phyloP scores from a whole-genome alignment of 2,329 filamentous ascomycete species.

The Colletotrichum euphorbiae region DNA sequence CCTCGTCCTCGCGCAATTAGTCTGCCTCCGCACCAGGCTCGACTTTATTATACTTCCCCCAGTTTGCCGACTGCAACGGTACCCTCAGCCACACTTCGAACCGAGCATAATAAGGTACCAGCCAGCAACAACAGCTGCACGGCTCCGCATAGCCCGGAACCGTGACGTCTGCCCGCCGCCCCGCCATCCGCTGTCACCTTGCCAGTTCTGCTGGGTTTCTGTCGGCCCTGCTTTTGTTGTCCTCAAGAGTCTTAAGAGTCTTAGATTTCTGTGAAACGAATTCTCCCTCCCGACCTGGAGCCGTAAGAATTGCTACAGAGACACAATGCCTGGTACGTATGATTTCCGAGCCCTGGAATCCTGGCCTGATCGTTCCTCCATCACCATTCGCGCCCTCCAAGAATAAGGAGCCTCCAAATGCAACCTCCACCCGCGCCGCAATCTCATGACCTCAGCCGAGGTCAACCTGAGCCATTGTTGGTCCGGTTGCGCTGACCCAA shows the following conservation, averaged over 20 bases:
- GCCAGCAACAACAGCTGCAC: background rate
- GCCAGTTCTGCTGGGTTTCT: background rate
- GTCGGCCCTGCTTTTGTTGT: background rate
- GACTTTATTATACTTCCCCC: background rate
- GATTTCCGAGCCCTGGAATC: background rate
- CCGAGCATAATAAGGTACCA: background rate
- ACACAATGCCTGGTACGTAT: slow-evolving; percentile 36
- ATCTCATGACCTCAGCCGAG: slow-evolving; percentile 16
- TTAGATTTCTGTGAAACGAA: background rate
- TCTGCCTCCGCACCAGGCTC: too few relatives aligned
- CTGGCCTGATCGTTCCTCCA: background rate
- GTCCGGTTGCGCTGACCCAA: slow-evolving; percentile 24
- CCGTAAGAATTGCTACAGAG: background rate
- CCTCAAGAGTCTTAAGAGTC: too few relatives aligned
- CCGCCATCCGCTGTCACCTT: slow-evolving; percentile 1
- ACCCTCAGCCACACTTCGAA: background rate
- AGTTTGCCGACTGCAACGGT: background rate
- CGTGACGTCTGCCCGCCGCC: slow-evolving; percentile 8
- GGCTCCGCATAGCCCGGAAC: background rate
- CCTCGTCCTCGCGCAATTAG: slow-evolving; percentile 19
- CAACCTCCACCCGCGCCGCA: slow-evolving; percentile 1
- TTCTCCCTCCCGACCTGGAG: background rate
- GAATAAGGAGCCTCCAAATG: background rate
- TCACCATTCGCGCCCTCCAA: background rate
- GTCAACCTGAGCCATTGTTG: background rate